Conservation (phyloP, 1,284 basidiomycete genomes). For the Boletus subluridellus region DNA sequence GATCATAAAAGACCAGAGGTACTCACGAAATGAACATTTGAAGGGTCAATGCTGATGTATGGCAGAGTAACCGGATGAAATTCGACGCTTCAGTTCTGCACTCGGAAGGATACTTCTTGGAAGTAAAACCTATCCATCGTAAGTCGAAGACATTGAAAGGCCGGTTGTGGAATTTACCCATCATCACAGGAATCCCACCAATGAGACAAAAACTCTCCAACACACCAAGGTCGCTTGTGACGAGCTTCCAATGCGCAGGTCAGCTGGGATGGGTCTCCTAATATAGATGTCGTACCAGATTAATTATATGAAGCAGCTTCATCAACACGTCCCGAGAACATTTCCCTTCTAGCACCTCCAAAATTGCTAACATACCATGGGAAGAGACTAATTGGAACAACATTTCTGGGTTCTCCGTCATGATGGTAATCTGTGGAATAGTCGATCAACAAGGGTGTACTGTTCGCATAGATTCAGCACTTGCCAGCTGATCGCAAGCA, state of each 20-base stretch:
- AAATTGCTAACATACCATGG: constrained; percentile 91
- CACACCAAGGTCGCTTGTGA: constrained; percentile 79
- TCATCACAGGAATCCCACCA: constrained; percentile 89
- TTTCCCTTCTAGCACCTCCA: constrained; percentile 87
- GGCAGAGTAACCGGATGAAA: constrained; percentile 89
- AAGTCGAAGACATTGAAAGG: background rate
- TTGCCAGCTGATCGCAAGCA: constrained; percentile 84
- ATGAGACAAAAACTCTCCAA: constrained; percentile 95
- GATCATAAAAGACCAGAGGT: background rate
- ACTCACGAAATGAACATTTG: constrained; percentile 97
- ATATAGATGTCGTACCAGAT: constrained; percentile 56
- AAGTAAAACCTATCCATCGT: constrained; percentile 69
- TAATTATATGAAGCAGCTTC: constrained; percentile 85
- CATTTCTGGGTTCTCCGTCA: constrained; percentile 86
- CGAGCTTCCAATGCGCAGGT: constrained; percentile 57
- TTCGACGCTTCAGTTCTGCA: constrained; percentile 93
- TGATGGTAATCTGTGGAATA: constrained; percentile 60
- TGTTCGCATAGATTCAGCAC: constrained; percentile 22
- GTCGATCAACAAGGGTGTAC: background rate
- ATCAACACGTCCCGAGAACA: constrained; percentile 80
- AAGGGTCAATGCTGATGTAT: constrained; percentile 87
- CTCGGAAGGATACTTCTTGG: constrained; percentile 90
- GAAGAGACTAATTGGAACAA: constrained; percentile 84
- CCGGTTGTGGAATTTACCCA: constrained; percentile 52
- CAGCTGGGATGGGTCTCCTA: constrained; percentile 5